Evolutionary conservation across 2,329 filamentous ascomycete species (phyloP).

Genomic region (Torrubiellomyces zombiae): DNA sequence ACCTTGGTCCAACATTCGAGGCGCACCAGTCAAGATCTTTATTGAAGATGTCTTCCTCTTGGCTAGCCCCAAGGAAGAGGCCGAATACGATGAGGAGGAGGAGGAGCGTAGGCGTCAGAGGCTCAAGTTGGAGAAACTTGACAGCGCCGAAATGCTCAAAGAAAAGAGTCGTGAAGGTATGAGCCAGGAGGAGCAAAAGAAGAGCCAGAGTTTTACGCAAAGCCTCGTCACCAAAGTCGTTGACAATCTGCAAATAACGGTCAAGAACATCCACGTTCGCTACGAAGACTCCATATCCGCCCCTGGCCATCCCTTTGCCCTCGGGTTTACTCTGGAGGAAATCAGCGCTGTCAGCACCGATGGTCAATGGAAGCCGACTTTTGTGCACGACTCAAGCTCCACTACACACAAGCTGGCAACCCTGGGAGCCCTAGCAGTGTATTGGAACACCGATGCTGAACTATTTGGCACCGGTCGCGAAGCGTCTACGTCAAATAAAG

Average conservation of each 20-base stretch:
- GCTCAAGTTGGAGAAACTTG: slow-evolving; percentile 98
- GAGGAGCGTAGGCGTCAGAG: slow-evolving; percentile 72
- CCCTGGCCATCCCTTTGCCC: slow-evolving; percentile 84
- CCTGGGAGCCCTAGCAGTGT: slow-evolving; percentile 75
- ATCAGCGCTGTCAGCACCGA: slow-evolving; percentile 96
- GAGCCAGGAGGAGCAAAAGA: slow-evolving; percentile 88
- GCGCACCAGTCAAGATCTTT: slow-evolving; percentile 83
- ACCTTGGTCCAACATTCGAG: slow-evolving; percentile 91
- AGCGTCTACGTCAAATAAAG: slow-evolving; percentile 25
- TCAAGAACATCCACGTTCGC: slow-evolving; percentile 96
- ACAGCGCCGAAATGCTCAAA: slow-evolving; percentile 87
- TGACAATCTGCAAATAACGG: slow-evolving; percentile 91
- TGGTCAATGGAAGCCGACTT: slow-evolving; percentile 85
- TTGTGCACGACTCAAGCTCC: slow-evolving; percentile 71
- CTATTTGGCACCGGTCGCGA: slow-evolving; percentile 73
- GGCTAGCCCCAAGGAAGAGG: slow-evolving; percentile 88
- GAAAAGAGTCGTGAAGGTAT: slow-evolving; percentile 85
- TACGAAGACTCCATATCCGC: slow-evolving; percentile 97
- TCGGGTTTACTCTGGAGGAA: slow-evolving; percentile 83
- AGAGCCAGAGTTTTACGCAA: slow-evolving; percentile 93
- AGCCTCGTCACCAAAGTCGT: slow-evolving; percentile 92
- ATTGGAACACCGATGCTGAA: slow-evolving; percentile 92
- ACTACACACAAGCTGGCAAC: slow-evolving; percentile 90
- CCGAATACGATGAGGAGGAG: slow-evolving; percentile 82
- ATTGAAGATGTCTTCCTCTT: slow-evolving; percentile 96